These are phyloP conservation scores for Papiliotrema laurentii DNA, from an alignment of 1,284 basidiomycete genomes.

Conservation along the genomic window DNA sequence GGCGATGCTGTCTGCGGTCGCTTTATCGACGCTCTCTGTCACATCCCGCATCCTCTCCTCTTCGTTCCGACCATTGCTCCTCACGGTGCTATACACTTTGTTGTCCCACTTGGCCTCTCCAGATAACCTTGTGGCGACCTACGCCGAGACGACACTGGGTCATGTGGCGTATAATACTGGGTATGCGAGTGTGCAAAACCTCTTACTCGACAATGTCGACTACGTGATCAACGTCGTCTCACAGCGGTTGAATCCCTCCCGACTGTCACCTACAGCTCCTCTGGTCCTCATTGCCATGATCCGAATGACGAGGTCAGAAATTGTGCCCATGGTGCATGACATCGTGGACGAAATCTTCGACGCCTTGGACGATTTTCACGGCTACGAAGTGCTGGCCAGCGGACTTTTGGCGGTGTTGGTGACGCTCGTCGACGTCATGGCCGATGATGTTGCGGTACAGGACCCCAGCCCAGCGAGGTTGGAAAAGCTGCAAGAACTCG, in stretches of 20 bases:
- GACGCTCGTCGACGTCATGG: slow-evolving; percentile 78
- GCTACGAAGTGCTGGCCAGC: slow-evolving; percentile 59
- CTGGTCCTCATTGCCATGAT: slow-evolving; percentile 73
- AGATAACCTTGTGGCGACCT: slow-evolving; percentile 60
- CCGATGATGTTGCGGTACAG: slow-evolving; percentile 58
- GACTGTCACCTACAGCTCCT: slow-evolving; percentile 59
- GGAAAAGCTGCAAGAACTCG: slow-evolving; percentile 23
- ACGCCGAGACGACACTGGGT: slow-evolving; percentile 64
- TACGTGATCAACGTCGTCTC: slow-evolving; percentile 86
- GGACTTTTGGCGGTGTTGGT: slow-evolving; percentile 63
- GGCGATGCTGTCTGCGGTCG: slow-evolving; percentile 52
- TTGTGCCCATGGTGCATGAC: slow-evolving; percentile 80
- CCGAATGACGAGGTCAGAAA: slow-evolving; percentile 72
- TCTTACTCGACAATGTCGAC: slow-evolving; percentile 87
- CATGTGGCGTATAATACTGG: slow-evolving; percentile 66
- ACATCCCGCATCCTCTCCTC: slow-evolving; percentile 57
- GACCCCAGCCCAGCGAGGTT: slow-evolving; percentile 17
- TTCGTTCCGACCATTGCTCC: slow-evolving; percentile 61
- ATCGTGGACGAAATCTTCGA: slow-evolving; percentile 94
- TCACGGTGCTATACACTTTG: slow-evolving; percentile 74
- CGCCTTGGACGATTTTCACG: slow-evolving; percentile 85
- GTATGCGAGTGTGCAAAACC: slow-evolving; percentile 74
- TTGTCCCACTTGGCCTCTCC: slow-evolving; percentile 75
- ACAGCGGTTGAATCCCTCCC: slow-evolving; percentile 66
- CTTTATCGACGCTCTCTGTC: slow-evolving; percentile 68